Conservation (phyloP, 441 rosid species). For the Pelargonium australe region DNA sequence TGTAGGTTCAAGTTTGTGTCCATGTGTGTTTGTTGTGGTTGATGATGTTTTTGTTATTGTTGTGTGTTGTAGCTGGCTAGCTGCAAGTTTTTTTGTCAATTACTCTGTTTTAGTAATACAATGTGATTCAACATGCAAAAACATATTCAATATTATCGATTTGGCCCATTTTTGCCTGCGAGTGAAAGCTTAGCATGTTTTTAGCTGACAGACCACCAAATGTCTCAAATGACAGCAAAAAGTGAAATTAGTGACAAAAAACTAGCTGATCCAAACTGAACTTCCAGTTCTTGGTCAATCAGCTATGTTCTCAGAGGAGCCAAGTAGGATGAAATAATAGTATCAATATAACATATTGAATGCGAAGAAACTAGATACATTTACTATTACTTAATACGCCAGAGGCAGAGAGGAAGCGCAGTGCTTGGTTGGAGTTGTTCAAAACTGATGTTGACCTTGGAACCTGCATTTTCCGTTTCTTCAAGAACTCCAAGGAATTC, state of each 20-base stretch:
- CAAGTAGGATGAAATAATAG: background rate
- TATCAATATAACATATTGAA: background rate
- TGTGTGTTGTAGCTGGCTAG: no score
- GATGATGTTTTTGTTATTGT: no score
- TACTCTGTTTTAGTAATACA: no score
- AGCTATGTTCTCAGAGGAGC: background rate
- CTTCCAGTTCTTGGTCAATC: conserved; percentile 3
- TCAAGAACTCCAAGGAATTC: conserved; percentile 67
- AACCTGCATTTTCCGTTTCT: conserved; percentile 69
- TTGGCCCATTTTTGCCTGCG: no score
- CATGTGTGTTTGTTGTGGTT: no score
- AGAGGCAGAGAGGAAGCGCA: conserved; percentile 52
- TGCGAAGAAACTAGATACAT: conserved; percentile 11
- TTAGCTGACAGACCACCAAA: no score
- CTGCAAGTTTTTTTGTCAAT: no score
- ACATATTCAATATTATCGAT: no score
- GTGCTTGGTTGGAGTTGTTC: conserved; percentile 68
- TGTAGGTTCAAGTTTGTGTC: no score
- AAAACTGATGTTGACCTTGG: conserved; percentile 62
- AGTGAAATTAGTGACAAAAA: background rate
- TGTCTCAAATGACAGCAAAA: background rate
- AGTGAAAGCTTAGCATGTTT: no score
- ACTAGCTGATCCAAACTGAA: background rate
- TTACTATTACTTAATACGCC: conserved; percentile 44
- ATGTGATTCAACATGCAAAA: no score